Percentiles rank a stretch among this genome's conserved stretches.
Evolutionary conservation across 495 filamentous ascomycete species (phyloP).

Genomic region (Elasticomyces elasticus): DNA sequence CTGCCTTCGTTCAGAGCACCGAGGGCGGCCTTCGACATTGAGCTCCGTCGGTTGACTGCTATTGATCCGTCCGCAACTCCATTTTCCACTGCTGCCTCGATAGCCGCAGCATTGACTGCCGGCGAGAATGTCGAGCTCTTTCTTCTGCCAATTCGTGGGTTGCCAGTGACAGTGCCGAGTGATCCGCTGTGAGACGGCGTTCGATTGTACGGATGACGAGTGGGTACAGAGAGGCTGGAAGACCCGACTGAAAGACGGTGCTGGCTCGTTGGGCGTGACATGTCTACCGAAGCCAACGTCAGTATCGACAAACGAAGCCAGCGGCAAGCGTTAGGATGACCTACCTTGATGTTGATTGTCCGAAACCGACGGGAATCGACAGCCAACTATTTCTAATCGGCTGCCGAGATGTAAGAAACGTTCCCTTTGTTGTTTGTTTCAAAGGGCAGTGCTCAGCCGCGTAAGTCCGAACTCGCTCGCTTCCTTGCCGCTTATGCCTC

Average conservation of each 20-base stretch:
- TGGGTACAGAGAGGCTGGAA: constrained; percentile 28
- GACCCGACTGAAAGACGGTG: constrained; percentile 33
- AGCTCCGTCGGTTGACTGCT: constrained; percentile 33
- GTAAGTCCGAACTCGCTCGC: constrained; percentile 6
- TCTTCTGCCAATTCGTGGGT: constrained; percentile 72
- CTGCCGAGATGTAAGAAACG: background rate
- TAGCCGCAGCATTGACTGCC: constrained; percentile 61
- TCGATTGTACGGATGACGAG: constrained; percentile 50
- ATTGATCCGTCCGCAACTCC: constrained; percentile 22
- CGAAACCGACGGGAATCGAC: background rate
- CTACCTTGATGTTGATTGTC: background rate
- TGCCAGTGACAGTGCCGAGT: constrained; percentile 65
- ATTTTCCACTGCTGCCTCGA: constrained; percentile 59
- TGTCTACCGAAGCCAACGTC: constrained; percentile 5
- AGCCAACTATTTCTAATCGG: background rate
- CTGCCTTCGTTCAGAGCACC: constrained; percentile 21
- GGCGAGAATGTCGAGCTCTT: constrained; percentile 83
- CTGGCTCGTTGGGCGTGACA: constrained; percentile 32
- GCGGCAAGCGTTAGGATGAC: background rate
- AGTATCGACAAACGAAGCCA: background rate
- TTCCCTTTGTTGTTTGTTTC: constrained; percentile 5
- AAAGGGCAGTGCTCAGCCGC: constrained; percentile 6
- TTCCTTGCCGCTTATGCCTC: background rate
- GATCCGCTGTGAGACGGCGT: constrained; percentile 77
- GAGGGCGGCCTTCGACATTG: constrained; percentile 25